phyloP scores from a whole-genome alignment of 305 asterid genomes.

The Fraxinus xanthoxyloides region DNA sequence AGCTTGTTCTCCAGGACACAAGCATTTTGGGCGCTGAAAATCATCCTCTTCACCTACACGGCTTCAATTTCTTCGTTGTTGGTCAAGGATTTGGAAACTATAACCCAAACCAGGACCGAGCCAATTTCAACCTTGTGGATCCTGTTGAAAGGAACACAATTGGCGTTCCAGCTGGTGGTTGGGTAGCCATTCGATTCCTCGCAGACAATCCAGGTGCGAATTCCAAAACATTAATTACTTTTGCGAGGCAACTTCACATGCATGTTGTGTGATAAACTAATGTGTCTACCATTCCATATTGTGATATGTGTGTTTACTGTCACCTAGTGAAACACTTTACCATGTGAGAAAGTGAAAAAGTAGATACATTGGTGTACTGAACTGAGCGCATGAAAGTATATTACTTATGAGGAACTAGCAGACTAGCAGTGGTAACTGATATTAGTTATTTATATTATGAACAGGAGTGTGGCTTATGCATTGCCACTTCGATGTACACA shows the following conservation, averaged over 20 bases:
- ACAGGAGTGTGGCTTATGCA: slow-evolving; percentile 84
- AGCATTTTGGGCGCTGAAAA: slow-evolving; percentile 71
- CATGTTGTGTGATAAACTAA: not conserved
- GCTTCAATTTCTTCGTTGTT: slow-evolving; percentile 64
- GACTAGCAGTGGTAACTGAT: slow-evolving; percentile 6
- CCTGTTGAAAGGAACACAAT: slow-evolving; percentile 71
- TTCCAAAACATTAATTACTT: not conserved
- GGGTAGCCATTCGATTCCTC: slow-evolving; percentile 64
- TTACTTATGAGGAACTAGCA: not conserved
- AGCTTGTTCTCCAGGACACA: slow-evolving; percentile 61
- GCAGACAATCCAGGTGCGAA: slow-evolving; percentile 74
- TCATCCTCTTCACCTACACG: slow-evolving; percentile 76
- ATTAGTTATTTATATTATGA: slow-evolving; percentile 8
- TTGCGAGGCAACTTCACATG: not conserved
- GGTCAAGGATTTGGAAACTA: slow-evolving; percentile 67
- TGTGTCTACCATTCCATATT: not conserved
- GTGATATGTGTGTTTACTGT: not conserved
- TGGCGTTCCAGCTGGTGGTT: slow-evolving; percentile 71
- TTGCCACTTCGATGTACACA: slow-evolving; percentile 67
- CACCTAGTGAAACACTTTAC: not conserved
- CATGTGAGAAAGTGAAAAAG: not conserved
- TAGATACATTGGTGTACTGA: not conserved
- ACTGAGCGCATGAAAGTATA: not conserved
- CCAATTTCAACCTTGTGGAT: slow-evolving; percentile 54
- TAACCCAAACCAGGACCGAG: slow-evolving; percentile 50